phyloP scores from a whole-genome alignment of 345 rosid species.

The Pugionium dolabratum region DNA sequence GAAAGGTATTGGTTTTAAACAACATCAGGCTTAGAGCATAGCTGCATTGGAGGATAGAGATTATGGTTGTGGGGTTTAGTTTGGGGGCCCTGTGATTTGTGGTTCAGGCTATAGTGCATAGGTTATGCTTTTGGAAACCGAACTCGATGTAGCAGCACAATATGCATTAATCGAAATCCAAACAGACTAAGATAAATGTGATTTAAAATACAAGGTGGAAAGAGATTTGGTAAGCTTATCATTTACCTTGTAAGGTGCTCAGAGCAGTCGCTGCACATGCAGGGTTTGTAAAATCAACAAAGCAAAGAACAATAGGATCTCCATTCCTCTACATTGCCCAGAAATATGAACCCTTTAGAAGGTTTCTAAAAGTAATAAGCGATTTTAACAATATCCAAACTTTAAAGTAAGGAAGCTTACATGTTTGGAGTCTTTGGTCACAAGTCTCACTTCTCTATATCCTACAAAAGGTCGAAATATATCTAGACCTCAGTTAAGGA shows the following conservation, averaged over 20 bases:
- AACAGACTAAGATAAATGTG: background rate
- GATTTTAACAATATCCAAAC: background rate
- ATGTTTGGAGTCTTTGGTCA: conserved; percentile 76
- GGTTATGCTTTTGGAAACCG: background rate
- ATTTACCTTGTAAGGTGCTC: conserved; percentile 85
- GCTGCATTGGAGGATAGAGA: background rate
- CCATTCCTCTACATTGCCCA: conserved; percentile 69
- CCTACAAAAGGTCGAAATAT: conserved; percentile 93
- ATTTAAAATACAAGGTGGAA: background rate
- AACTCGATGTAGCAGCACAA: conserved; percentile 7
- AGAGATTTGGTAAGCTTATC: conserved; percentile 4
- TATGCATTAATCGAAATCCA: background rate
- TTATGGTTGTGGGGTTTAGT: too few relatives aligned
- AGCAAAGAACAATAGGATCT: conserved; percentile 80
- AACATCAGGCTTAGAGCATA: background rate
- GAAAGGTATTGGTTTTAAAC: conserved; percentile 6
- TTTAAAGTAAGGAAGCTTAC: conserved; percentile 43
- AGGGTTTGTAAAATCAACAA: conserved; percentile 79
- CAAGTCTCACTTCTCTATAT: conserved; percentile 85
- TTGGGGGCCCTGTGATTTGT: too few relatives aligned
- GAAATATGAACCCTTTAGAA: background rate
- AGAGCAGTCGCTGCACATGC: conserved; percentile 93
- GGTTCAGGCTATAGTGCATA: too few relatives aligned
- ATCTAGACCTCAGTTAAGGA: conserved; percentile 59
- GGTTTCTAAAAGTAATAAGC: background rate